Percentiles rank a stretch among this genome's conserved stretches.
Conservation (phyloP, 202 grass and related monocot species). For the Alloteropsis angusta region DNA sequence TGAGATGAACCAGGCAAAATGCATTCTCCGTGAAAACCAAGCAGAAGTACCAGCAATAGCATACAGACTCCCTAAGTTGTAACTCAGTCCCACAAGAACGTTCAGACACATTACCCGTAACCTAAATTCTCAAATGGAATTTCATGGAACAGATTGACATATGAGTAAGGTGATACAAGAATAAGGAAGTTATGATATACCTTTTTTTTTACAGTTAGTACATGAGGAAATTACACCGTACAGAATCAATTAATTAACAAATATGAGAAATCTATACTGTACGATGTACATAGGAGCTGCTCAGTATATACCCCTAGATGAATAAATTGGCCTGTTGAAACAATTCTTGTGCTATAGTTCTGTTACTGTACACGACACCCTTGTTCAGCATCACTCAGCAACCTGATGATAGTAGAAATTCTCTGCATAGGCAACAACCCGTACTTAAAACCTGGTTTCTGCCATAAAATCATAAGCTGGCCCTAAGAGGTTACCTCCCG, state of each 20-base stretch:
- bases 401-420: slow-evolving; percentile 53
- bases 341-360: slow-evolving; percentile 9
- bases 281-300: slow-evolving; percentile 15
- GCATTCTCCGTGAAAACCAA: not conserved
- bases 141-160: not conserved
- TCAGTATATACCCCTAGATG: slow-evolving; percentile 17
- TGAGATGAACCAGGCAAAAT: not conserved
- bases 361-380: slow-evolving; percentile 71
- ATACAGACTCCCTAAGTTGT: not conserved
- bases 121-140: not conserved
- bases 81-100: not conserved
- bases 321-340: slow-evolving; percentile 43
- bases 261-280: slow-evolving; percentile 23
- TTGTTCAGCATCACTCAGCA: slow-evolving; percentile 61
- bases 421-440: slow-evolving; percentile 39
- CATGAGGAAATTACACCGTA: not conserved
- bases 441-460: slow-evolving; percentile 29
- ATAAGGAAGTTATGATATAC: not conserved
- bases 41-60: not conserved
- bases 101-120: not conserved
- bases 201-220: not conserved
- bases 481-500: slow-evolving; percentile 42
- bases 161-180: not conserved
- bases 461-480: not conserved
- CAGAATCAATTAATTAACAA: slow-evolving; percentile 32